These are phyloP conservation scores for Chytriomyces confervae DNA, from an alignment of 192 early-diverging fungal genomes.

Conservation along the genomic window DNA sequence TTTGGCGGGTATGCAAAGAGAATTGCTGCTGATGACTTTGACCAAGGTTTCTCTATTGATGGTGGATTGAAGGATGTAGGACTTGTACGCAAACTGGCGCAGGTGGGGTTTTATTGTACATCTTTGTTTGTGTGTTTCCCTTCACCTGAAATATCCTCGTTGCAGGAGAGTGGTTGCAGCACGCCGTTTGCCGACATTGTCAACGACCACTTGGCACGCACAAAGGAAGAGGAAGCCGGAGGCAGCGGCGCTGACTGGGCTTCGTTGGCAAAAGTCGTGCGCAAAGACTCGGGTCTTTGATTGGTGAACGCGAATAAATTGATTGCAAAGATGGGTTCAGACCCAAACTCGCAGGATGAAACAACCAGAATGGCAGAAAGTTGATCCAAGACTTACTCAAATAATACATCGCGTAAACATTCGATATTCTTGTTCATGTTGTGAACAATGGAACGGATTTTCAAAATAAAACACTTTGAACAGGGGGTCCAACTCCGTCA, in stretches of 20 bases:
- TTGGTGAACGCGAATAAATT: neutral
- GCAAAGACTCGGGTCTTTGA: constrained; percentile 36
- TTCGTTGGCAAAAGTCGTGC: constrained; percentile 23
- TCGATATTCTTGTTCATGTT: too few relatives aligned
- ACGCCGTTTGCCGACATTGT: constrained; percentile 27
- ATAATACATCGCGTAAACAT: too few relatives aligned
- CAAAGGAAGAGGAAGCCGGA: constrained; percentile 18
- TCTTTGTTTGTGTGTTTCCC: too few relatives aligned
- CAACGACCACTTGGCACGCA: constrained; percentile 30
- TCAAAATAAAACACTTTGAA: too few relatives aligned
- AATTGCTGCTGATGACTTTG: constrained; percentile 40
- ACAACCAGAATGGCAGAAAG: too few relatives aligned
- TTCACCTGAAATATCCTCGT: too few relatives aligned
- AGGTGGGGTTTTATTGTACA: too few relatives aligned
- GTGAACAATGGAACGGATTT: too few relatives aligned
- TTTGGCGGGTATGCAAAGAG: constrained; percentile 32
- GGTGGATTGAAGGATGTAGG: constrained; percentile 52
- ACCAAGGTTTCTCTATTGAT: constrained; percentile 39
- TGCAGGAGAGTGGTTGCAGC: neutral
- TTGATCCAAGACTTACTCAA: too few relatives aligned
- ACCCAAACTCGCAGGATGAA: too few relatives aligned
- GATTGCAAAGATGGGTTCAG: too few relatives aligned
- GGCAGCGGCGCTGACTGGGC: constrained; percentile 35
- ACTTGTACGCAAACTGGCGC: constrained; percentile 29
- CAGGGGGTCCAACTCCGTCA: too few relatives aligned